phyloP scores from a whole-genome alignment of 495 filamentous ascomycete species.

The Talaromyces adpressus region DNA sequence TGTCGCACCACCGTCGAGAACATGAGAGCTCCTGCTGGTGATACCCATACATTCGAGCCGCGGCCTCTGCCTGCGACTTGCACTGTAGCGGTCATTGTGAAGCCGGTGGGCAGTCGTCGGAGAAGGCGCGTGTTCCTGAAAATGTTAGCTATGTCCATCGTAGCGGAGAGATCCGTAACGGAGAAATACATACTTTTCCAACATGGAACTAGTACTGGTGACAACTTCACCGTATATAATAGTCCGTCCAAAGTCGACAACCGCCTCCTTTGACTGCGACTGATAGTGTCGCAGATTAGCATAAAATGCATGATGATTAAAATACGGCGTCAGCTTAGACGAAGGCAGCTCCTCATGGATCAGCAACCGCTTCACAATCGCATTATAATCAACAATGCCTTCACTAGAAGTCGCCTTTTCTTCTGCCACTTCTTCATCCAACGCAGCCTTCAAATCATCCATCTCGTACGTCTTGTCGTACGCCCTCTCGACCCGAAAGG shows the following conservation, averaged over 20 bases:
- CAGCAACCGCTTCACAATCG: constrained; percentile 63
- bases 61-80: constrained; percentile 90
- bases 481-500: constrained; percentile 64
- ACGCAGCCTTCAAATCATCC: constrained; percentile 41
- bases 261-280: constrained; percentile 42
- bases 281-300: constrained; percentile 63
- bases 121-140: constrained; percentile 70
- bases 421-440: constrained; percentile 23
- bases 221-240: constrained; percentile 88
- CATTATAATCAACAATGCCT: constrained; percentile 65
- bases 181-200: constrained; percentile 66
- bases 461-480: constrained; percentile 53
- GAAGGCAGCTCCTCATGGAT: constrained; percentile 65
- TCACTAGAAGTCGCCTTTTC: constrained; percentile 23
- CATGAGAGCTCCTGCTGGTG: constrained; percentile 77
- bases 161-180: constrained; percentile 1
- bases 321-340: constrained; percentile 73
- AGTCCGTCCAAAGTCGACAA: constrained; percentile 63
- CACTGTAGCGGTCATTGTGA: constrained; percentile 84
- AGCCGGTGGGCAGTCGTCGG: constrained; percentile 67
- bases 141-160: constrained; percentile 12
- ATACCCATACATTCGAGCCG: constrained; percentile 91
- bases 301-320: constrained; percentile 79
- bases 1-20: constrained; percentile 85
- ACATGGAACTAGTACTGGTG: constrained; percentile 89